Conservation (phyloP, 2,329 filamentous ascomycete species). For the Plenodomus biglobosus region DNA sequence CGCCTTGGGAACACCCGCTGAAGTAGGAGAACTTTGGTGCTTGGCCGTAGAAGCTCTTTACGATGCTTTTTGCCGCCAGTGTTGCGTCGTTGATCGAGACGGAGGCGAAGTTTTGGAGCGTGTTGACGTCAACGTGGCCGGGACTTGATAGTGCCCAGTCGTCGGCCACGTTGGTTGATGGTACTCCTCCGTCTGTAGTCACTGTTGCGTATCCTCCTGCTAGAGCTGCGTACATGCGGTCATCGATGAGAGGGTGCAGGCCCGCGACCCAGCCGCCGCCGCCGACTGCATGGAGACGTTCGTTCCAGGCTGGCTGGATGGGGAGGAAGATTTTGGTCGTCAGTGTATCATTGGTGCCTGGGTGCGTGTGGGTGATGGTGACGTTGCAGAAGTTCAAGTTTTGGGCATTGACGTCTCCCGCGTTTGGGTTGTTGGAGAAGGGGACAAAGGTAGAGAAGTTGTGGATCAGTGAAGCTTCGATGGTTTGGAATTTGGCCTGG, state of each 20-base stretch:
- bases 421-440: neutral
- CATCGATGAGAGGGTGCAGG: conserved; percentile 8
- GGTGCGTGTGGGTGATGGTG: conserved; percentile 44
- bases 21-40: conserved; percentile 35
- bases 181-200: conserved; percentile 28
- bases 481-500: neutral
- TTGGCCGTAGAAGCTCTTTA: conserved; percentile 33
- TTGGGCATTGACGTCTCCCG: neutral
- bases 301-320: conserved; percentile 17
- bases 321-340: conserved; percentile 33
- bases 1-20: conserved; percentile 40
- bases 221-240: conserved; percentile 18
- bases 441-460: neutral
- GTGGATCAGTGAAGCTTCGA: neutral
- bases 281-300: conserved; percentile 17
- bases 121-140: conserved; percentile 26
- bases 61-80: conserved; percentile 19
- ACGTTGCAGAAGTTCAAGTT: conserved; percentile 33
- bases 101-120: conserved; percentile 41
- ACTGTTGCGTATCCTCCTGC: conserved; percentile 26
- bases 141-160: conserved; percentile 21
- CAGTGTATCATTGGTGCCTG: conserved; percentile 39
- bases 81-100: conserved; percentile 35
- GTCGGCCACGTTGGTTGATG: neutral
- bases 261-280: conserved; percentile 29